Base-by-base conservation (phyloP, 768 basidiomycete genomes). In the Podaxis sp. region DNA sequence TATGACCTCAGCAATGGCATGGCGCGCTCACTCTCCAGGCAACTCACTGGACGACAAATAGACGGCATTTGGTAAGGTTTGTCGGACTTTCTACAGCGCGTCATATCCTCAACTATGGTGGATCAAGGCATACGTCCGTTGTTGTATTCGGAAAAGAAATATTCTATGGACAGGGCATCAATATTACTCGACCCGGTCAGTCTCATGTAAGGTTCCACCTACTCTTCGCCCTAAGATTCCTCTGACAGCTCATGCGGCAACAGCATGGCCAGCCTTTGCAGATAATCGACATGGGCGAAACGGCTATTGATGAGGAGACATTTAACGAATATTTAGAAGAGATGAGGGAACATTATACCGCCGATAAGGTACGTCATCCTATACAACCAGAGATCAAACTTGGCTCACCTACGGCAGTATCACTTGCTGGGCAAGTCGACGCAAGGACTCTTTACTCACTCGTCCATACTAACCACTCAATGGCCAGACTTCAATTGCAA, bases 1-100 rank as follows among this genome's bases (percentile, higher is more conserved):
- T 97, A 97, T 74, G 95, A 97, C 70, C 87, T 96, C 58, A 95
- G 88, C 74, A 87, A 89, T 69, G 95, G 95, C 46, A 80, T 96
- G 68, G 96, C 94, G 5, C 81, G 82, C 59, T 84, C 87, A 64
- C 76, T 97, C 39, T 96, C 94, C 5, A 76, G 81, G 52, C 90
- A 90, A 73, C 80, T 97, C 44, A 91, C 90, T 0, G 96, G 96
- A 4, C 84, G 86, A 57, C 93, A 95, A 74, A 93, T 97, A 58
- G 93, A 97, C 65, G 96, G 96, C 0, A 87, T 99, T 57, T 99
- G 96, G 95, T 93, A 59, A 66, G 44, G 7, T 6, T 17, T 17
- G 33, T 46, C 44, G 5, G 8, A 22, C 19, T 17, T 46, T 46
- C n/a, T 17, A 46, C 44, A 46, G n/a, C 3, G n/a, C 17, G 19